Evolutionary conservation across 2,329 filamentous ascomycete genomes (phyloP).

Genomic region (Fusarium sp.): DNA sequence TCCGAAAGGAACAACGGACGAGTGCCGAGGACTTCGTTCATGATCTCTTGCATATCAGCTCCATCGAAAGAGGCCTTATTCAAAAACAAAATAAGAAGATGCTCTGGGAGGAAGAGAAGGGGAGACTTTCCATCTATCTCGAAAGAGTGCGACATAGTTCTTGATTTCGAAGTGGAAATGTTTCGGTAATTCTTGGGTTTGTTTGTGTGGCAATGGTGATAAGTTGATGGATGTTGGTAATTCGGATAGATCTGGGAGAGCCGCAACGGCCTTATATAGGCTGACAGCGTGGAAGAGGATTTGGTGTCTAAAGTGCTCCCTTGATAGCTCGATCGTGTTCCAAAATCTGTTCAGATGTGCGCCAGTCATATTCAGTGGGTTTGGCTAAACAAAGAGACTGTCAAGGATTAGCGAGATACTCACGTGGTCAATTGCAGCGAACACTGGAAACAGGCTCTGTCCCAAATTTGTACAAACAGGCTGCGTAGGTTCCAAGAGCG

Average conservation of each 20-base stretch:
- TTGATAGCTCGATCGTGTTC: neutral
- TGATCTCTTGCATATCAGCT: neutral
- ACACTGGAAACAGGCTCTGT: neutral
- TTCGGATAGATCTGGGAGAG: neutral
- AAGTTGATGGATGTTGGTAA: too few relatives aligned
- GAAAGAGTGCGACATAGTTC: neutral
- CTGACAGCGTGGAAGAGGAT: too few relatives aligned
- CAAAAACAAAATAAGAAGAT: neutral
- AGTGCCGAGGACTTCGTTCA: neutral
- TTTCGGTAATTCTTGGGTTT: neutral
- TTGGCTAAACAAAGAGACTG: neutral
- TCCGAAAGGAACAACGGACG: neutral
- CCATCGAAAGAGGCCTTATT: neutral
- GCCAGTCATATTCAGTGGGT: neutral
- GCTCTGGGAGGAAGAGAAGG: neutral
- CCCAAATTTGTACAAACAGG: accelerated
- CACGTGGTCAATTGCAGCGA: too few relatives aligned
- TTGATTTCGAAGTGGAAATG: neutral
- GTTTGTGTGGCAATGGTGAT: neutral
- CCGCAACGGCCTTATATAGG: neutral
- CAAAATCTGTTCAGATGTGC: neutral
- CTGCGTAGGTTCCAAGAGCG: accelerated
- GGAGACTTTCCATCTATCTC: neutral
- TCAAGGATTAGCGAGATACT: too few relatives aligned
- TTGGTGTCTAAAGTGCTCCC: neutral